Evolutionary conservation across 2,329 filamentous ascomycete genomes (phyloP).

Genomic region (Fusarium clavum): DNA sequence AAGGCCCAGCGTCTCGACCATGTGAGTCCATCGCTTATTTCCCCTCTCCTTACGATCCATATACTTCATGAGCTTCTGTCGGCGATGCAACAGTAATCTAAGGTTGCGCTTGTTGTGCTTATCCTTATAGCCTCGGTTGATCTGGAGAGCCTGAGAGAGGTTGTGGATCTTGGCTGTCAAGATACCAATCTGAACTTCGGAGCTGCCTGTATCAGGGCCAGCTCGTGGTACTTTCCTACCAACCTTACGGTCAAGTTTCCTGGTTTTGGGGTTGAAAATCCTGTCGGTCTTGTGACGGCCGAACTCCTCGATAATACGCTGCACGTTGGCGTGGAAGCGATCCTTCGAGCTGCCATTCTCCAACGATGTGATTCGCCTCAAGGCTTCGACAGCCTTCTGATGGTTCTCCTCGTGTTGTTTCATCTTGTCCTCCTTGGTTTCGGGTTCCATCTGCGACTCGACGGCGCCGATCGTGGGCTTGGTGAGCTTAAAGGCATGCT

Average conservation of each 20-base stretch:
- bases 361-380: conserved; percentile 82
- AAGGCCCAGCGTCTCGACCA: conserved; percentile 86
- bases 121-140: conserved; percentile 79
- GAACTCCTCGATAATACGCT: conserved; percentile 86
- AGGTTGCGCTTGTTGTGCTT: conserved; percentile 95
- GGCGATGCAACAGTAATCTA: conserved; percentile 83
- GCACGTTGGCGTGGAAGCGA: conserved; percentile 82
- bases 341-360: conserved; percentile 83
- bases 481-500: conserved; percentile 75
- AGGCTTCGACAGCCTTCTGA: conserved; percentile 76
- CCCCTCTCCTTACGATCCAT: conserved; percentile 90
- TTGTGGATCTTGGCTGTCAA: conserved; percentile 93
- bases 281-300: conserved; percentile 90
- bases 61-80: conserved; percentile 90
- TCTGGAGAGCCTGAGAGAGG: conserved; percentile 77
- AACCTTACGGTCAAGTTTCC: conserved; percentile 56
- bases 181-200: conserved; percentile 97
- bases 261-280: conserved; percentile 71
- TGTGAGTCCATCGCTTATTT: conserved; percentile 87
- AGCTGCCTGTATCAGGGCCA: conserved; percentile 94
- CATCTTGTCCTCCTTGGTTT: conserved; percentile 50
- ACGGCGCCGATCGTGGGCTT: conserved; percentile 62
- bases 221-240: conserved; percentile 66
- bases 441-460: conserved; percentile 56
- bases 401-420: conserved; percentile 67